Evolutionary conservation across 164 flowering plant species (phyloP).

Genomic region (Stephania cephalantha): DNA sequence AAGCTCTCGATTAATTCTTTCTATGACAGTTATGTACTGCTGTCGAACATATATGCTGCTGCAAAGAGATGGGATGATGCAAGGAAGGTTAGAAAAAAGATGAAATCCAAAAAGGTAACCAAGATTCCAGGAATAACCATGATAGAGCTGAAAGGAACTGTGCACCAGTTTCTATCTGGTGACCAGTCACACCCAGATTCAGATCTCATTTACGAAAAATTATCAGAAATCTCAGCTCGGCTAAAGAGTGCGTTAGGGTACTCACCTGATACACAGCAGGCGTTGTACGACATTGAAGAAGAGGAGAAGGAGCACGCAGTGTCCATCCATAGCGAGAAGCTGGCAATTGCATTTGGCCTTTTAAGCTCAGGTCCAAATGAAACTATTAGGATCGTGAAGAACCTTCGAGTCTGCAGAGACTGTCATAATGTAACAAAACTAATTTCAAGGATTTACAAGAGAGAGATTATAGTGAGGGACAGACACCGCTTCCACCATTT

Average conservation of each 20-base stretch:
- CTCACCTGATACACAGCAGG: slow-evolving; percentile 9
- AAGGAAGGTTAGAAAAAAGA: slow-evolving; percentile 1
- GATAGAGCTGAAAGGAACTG: slow-evolving; percentile 5
- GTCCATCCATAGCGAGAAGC: slow-evolving; percentile 9
- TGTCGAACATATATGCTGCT: slow-evolving; percentile 9
- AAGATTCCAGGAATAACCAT: slow-evolving; percentile 5
- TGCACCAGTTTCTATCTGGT: slow-evolving; percentile 7
- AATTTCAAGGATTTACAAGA: slow-evolving; percentile 1
- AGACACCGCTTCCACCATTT: slow-evolving; percentile 1
- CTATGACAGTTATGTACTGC: slow-evolving; percentile 1
- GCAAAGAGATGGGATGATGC: slow-evolving; percentile 12
- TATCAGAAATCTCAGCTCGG: slow-evolving; percentile 5
- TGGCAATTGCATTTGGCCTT: slow-evolving; percentile 3
- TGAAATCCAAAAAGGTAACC: slow-evolving; percentile 3
- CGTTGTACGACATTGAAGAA: slow-evolving; percentile 4
- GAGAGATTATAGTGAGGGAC: slow-evolving; percentile 7
- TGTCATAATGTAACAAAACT: slow-evolving; percentile 4
- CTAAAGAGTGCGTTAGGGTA: background rate
- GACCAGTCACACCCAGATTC: slow-evolving; percentile 6
- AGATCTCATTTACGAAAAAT: background rate
- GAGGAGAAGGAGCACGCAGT: slow-evolving; percentile 8
- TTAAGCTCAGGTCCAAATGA: slow-evolving; percentile 1
- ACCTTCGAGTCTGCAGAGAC: slow-evolving; percentile 6
- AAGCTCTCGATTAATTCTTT: background rate
- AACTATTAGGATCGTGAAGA: background rate